These are phyloP conservation scores for Ocimum tenuiflorum DNA, from an alignment of 257 asterid genomes.

Conservation along the genomic window DNA sequence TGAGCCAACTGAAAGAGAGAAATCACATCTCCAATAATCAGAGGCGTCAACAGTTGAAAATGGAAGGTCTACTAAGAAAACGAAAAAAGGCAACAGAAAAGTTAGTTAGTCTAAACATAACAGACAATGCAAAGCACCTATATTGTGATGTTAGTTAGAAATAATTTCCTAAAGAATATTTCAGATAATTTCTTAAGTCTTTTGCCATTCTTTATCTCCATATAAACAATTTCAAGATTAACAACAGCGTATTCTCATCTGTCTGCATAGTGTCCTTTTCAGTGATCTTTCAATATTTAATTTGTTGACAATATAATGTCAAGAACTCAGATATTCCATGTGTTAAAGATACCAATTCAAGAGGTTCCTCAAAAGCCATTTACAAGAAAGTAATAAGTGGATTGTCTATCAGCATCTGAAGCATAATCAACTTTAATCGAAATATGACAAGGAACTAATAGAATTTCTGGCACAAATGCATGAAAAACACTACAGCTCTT, in stretches of 20 bases:
- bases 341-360: neutral
- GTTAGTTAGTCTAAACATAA: neutral
- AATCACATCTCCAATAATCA: constrained; percentile 13
- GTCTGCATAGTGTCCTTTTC: neutral
- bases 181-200: constrained; percentile 1
- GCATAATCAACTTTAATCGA: neutral
- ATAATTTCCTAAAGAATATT: constrained; percentile 1
- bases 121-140: neutral
- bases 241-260: neutral
- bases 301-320: neutral
- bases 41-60: constrained; percentile 10
- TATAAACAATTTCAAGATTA: neutral
- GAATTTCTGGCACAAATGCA: neutral
- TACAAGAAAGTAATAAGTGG: neutral
- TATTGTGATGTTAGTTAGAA: neutral
- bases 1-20: constrained; percentile 14
- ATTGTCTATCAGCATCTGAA: neutral
- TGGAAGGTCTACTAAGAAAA: constrained; percentile 15
- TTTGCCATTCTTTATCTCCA: neutral
- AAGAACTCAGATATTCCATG: neutral
- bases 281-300: neutral
- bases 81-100: constrained; percentile 10
- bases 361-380: neutral
- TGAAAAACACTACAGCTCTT: neutral
- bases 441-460: neutral